Percentiles rank a stretch among this genome's conserved stretches.
Evolutionary conservation across 192 early-diverging fungal species (phyloP).

Genomic region (Gonapodya prolifera): DNA sequence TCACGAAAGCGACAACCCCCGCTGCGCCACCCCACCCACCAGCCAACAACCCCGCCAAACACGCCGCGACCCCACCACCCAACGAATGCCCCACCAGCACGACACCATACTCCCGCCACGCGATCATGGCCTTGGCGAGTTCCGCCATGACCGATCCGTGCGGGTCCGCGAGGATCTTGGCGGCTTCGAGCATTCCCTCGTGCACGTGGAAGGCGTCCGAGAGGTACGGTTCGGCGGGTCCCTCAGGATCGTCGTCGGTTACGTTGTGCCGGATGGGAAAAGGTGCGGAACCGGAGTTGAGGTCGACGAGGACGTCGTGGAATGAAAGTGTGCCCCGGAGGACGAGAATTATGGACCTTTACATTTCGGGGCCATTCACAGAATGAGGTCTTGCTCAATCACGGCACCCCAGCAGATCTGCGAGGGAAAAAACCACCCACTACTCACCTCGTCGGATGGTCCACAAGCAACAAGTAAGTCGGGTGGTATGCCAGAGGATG

Average conservation of each 20-base stretch:
- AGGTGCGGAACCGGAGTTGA: constrained; percentile 30
- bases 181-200: constrained; percentile 67
- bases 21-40: constrained; percentile 22
- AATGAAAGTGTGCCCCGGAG: constrained; percentile 80
- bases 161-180: constrained; percentile 49
- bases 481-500: constrained; percentile 21
- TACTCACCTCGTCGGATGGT: constrained; percentile 47
- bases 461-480: constrained; percentile 62
- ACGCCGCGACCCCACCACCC: constrained; percentile 72
- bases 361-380: too few relatives aligned
- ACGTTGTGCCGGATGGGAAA: background rate
- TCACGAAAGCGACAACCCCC: background rate
- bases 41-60: constrained; percentile 69
- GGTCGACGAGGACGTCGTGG: constrained; percentile 77
- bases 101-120: constrained; percentile 65
- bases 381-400: too few relatives aligned
- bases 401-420: background rate
- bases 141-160: constrained; percentile 56
- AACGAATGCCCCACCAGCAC: constrained; percentile 80
- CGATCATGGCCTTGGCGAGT: constrained; percentile 53
- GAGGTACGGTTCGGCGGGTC: background rate
- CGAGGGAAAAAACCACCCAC: background rate
- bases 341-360: constrained; percentile 53
- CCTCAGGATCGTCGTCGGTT: background rate
- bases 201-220: constrained; percentile 48